Conservation (phyloP, 2,329 filamentous ascomycete genomes). For the Parafenestella ontariensis region DNA sequence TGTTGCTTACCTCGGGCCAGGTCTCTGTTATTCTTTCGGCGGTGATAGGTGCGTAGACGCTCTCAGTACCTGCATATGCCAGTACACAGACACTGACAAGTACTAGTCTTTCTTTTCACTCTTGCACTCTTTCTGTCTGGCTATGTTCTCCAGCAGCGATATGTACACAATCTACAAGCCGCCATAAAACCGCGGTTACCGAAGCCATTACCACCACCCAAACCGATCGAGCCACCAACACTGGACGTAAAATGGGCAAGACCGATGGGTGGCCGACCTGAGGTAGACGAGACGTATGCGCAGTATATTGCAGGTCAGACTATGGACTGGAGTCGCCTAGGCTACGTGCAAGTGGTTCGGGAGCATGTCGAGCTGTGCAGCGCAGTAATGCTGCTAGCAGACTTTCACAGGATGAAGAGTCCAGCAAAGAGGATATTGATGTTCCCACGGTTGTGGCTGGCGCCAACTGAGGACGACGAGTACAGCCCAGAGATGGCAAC, state of each 20-base stretch:
- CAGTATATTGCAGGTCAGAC: conserved; percentile 43
- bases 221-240: conserved; percentile 43
- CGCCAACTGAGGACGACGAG: conserved; percentile 43
- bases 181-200: conserved; percentile 68
- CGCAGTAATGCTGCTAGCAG: conserved; percentile 58
- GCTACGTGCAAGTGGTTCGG: conserved; percentile 57
- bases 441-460: conserved; percentile 52
- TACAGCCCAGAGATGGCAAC: conserved; percentile 53
- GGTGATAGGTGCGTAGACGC: conserved; percentile 63
- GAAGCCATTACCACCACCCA: conserved; percentile 44
- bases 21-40: conserved; percentile 72
- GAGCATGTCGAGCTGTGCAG: conserved; percentile 57
- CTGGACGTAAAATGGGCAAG: conserved; percentile 48
- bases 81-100: neutral
- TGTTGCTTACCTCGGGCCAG: conserved; percentile 73
- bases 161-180: conserved; percentile 76
- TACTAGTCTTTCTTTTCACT: conserved; percentile 74
- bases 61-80: too few relatives aligned
- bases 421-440: conserved; percentile 55
- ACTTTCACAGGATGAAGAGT: conserved; percentile 54
- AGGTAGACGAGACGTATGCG: conserved; percentile 38
- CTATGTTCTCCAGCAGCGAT: conserved; percentile 86
- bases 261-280: conserved; percentile 35
- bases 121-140: conserved; percentile 84
- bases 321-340: conserved; percentile 55